Evolutionary conservation across 768 basidiomycete genomes (phyloP).

Genomic region (Tricholoma bakamatsutake): DNA sequence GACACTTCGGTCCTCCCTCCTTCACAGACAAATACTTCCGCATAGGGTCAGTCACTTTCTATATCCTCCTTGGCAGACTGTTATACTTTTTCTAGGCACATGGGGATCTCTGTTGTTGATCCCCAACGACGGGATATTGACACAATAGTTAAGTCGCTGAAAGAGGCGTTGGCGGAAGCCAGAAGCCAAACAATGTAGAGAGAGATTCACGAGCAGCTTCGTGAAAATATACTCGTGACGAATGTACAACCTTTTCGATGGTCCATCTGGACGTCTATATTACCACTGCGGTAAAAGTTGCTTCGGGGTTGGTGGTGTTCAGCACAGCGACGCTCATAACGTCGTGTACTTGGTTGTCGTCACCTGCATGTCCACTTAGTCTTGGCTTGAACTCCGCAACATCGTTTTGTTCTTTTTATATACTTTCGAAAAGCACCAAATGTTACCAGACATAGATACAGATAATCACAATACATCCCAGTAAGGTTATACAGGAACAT

Average conservation of each 20-base stretch:
- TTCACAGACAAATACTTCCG: slow-evolving; percentile 86
- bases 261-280: background rate
- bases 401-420: too few relatives aligned
- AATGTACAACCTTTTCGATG: background rate
- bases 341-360: background rate
- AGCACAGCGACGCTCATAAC: background rate
- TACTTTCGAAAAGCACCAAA: too few relatives aligned
- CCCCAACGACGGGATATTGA: slow-evolving; percentile 68
- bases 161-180: slow-evolving; percentile 46
- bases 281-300: background rate
- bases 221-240: background rate
- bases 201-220: background rate
- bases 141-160: slow-evolving; percentile 59
- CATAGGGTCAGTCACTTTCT: slow-evolving; percentile 51
- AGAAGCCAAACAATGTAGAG: slow-evolving; percentile 13
- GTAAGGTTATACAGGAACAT: too few relatives aligned
- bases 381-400: too few relatives aligned
- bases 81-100: slow-evolving; percentile 57
- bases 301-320: background rate
- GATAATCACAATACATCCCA: too few relatives aligned
- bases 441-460: too few relatives aligned
- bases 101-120: slow-evolving; percentile 84
- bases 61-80: background rate
- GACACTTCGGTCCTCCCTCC: background rate
- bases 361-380: too few relatives aligned